Conservation (phyloP, 202 grass and related monocot species). For the Saccharum hybrid region DNA sequence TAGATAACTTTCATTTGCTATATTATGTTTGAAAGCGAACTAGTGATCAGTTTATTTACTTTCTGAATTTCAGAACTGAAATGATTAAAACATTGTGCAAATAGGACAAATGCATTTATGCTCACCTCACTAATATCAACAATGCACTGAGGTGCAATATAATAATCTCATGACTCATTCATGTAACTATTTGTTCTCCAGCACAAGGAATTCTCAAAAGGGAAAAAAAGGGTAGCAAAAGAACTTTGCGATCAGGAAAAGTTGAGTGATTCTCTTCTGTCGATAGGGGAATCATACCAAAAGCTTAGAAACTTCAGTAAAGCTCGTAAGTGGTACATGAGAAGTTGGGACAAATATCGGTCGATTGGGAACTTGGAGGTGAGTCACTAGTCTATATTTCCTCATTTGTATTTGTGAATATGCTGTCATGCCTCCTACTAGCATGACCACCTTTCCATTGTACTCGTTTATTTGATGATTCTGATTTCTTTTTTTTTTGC, state of each 20-base stretch:
- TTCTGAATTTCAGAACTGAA: conserved; percentile 29
- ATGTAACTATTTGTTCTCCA: conserved; percentile 57
- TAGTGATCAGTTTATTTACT: neutral
- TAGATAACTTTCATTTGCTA: conserved; percentile 5
- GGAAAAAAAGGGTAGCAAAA: conserved; percentile 70
- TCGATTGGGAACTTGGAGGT: conserved; percentile 85
- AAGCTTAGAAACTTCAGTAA: conserved; percentile 88
- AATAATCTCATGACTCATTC: conserved; percentile 33
- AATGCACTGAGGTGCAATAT: conserved; percentile 11
- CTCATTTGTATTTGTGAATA: conserved; percentile 24
- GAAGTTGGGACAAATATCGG: conserved; percentile 72
- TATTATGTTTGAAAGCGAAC: neutral
- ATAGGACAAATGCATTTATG: neutral
- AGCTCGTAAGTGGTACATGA: conserved; percentile 91
- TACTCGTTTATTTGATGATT: conserved; percentile 26
- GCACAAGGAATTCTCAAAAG: conserved; percentile 86
- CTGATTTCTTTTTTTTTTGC: neutral
- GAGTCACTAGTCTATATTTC: conserved; percentile 28
- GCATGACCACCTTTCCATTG: conserved; percentile 26
- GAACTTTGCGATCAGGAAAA: conserved; percentile 84
- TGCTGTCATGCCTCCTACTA: conserved; percentile 27
- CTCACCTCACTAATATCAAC: conserved; percentile 20
- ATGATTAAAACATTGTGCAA: conserved; percentile 6
- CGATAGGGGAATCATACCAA: conserved; percentile 82
- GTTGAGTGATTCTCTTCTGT: conserved; percentile 71